Base-by-base conservation (phyloP, 805 yeast species). In the Wickerhamomyces pijperi region DNA sequence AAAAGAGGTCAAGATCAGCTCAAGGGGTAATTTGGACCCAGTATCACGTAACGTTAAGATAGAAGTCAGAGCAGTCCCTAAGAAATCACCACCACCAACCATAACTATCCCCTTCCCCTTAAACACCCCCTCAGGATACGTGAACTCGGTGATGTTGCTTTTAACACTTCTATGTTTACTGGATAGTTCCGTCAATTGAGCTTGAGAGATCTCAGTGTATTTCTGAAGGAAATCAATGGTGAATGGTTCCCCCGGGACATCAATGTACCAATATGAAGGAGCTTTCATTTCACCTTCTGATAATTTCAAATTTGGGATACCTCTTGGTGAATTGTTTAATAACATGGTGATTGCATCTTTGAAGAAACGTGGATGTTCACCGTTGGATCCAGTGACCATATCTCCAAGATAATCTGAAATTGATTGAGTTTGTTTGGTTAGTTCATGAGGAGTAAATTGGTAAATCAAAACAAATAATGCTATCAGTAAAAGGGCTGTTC, bases 11-110 rank as follows among this genome's bases (percentile, higher is more conserved):
- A 71, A 50, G 44, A 69, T 55, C 16, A 70, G 43, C 47, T 70
- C 74, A 4, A 69, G 52, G 1, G 74, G 74, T 16, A 68, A 49
- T 31, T 48, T 47, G 0, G 73, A 61, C 0, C 72, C 74, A 7
- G 66, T 43, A 36, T 60, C 61, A 36, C 76, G 54, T 9, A 70
- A 46, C 3, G 64, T 56, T 40, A 59, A 53, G 16, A 68, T 55
- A 0, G 71, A 55, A 3, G 66, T 42, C 34, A 63, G 53, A 0
- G 67, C 58, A 23, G 61, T 57, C 57, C 72, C 67, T 17, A 70
- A 55, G 45, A 61, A 67, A 16, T 55, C 40, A 2, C 68, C 70
- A 36, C 72, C 74, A 18, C 70, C 73, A 35, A 67, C 52, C 51
- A 65, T 59, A 2, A 64, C 70, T 11, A 53, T 47, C 32, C 58